These are phyloP conservation scores for Metarhizium anisopliae DNA, from an alignment of 2,329 filamentous ascomycete species.

Conservation along the genomic window DNA sequence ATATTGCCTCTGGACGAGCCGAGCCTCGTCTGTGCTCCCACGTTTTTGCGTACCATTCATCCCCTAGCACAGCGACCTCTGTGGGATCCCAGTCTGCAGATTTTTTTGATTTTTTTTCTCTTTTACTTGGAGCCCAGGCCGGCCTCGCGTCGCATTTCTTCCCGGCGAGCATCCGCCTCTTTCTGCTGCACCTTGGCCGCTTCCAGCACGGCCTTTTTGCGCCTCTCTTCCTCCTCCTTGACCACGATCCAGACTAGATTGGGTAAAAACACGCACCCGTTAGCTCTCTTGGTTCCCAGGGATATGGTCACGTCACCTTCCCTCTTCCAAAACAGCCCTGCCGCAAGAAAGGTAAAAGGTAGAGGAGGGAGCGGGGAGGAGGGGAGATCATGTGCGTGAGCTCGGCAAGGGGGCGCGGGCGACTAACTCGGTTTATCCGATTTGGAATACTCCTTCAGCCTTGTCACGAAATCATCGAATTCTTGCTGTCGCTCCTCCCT, in stretches of 20 bases:
- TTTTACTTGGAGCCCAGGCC: constrained; percentile 31
- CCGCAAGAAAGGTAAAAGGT: too few species aligned
- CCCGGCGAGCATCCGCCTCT: constrained; percentile 33
- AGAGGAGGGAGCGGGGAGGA: too few species aligned
- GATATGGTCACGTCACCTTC: background rate
- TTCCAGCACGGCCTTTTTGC: constrained; percentile 26
- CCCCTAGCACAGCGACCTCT: background rate
- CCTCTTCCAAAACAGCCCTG: too few species aligned
- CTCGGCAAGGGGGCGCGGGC: background rate
- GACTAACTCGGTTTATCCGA: constrained; percentile 81
- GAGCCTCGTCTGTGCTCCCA: background rate
- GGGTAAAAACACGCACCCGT: constrained; percentile 6
- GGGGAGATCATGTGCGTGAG: background rate
- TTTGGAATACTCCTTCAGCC: constrained; percentile 82
- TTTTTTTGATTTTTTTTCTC: background rate
- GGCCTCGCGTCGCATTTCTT: constrained; percentile 40
- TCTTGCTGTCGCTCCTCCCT: constrained; percentile 70
- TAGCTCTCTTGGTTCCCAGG: background rate
- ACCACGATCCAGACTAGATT: constrained; percentile 41
- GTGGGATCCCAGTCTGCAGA: background rate
- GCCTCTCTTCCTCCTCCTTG: constrained; percentile 36
- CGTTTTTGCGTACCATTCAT: background rate
- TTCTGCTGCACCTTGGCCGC: constrained; percentile 27
- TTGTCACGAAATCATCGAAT: constrained; percentile 78
- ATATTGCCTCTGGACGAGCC: background rate